These are phyloP conservation scores for Kwoniella dejecticola DNA, from an alignment of 768 basidiomycete species.

Conservation along the genomic window DNA sequence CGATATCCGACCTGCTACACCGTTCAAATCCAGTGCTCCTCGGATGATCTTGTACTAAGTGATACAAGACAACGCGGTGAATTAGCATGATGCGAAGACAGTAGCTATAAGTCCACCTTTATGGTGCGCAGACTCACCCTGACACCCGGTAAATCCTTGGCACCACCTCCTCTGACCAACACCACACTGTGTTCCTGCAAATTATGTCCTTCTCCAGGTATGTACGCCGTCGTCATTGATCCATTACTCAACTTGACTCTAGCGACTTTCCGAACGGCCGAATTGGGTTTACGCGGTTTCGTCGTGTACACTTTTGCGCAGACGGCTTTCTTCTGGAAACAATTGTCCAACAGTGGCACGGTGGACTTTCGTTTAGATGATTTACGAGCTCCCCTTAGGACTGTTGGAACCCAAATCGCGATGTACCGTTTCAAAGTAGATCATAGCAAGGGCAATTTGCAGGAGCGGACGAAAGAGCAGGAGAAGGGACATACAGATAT, in stretches of 20 bases:
- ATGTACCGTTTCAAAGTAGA: not conserved
- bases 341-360: constrained; percentile 77
- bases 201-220: constrained; percentile 96
- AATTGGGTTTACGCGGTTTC: constrained; percentile 97
- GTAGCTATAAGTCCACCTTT: no score
- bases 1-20: constrained; percentile 77
- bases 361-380: constrained; percentile 60
- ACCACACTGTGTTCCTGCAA: constrained; percentile 97
- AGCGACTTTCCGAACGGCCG: constrained; percentile 95
- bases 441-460: no score
- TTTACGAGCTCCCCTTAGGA: constrained; percentile 70
- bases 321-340: constrained; percentile 89
- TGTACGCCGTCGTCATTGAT: constrained; percentile 85
- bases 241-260: constrained; percentile 89
- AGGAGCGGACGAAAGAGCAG: no score
- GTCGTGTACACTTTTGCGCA: constrained; percentile 71
- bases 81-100: no score
- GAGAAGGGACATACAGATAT: no score
- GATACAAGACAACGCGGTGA: not conserved
- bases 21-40: constrained; percentile 86
- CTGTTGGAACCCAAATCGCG: constrained; percentile 40
- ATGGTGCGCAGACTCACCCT: constrained; percentile 62
- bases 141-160: constrained; percentile 97
- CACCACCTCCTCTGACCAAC: constrained; percentile 87
- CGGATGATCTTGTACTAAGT: constrained; percentile 89